Base-by-base conservation (phyloP, 2,329 filamentous ascomycete species). In the Fusarium lyarnte region DNA sequence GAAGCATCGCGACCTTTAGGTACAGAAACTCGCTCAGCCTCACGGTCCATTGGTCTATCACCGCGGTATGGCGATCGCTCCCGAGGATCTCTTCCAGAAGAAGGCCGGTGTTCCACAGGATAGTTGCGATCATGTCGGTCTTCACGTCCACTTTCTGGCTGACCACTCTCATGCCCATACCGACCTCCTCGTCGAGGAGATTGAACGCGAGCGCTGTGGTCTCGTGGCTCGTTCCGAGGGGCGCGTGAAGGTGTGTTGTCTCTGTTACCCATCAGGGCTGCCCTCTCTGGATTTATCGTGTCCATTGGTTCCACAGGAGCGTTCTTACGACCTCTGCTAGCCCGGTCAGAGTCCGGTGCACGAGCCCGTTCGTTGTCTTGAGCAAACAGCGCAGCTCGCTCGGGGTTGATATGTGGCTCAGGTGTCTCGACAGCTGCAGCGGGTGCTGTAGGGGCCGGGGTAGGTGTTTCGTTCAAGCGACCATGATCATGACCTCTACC, bases 341-440 rank as follows among this genome's bases (percentile, higher is more conserved):
- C 49, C 16, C 78, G 77, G 38, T 83, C 82, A 23, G 76, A 61
- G 25, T 81, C 79, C 19, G 73, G 72, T 25, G 69, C 74, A n/a
- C 79, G 76, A 35, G 72, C 38, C 33, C 77, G 74, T 27, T 79
- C 78, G 35, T 70, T 60, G 25, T 83, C 81, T 66, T 83, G 74
- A 2, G 82, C 82, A 57, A 88, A 84, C 9, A 87, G 79, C 13
- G 87, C 84, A 35, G 87, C 86, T 63, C 88, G 84, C 57, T 88
- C 87, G 3, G 88, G 87, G 67, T 89, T 89, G 74, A 89, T 86
- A 13, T 82, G 81, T 12, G 87, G 86, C 16, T 87, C 88, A 23
- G 81, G 77, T 8, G 74, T 47, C 8, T 79, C 76, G 8, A 70
- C 35, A 19, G 64, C 65, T 39, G 79, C 59, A 39, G 80, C 73